Evolutionary conservation across 1,284 basidiomycete species (phyloP), one percentile per base, ranked within the genome.

Genomic region (Nidula niveotomentosa): DNA sequence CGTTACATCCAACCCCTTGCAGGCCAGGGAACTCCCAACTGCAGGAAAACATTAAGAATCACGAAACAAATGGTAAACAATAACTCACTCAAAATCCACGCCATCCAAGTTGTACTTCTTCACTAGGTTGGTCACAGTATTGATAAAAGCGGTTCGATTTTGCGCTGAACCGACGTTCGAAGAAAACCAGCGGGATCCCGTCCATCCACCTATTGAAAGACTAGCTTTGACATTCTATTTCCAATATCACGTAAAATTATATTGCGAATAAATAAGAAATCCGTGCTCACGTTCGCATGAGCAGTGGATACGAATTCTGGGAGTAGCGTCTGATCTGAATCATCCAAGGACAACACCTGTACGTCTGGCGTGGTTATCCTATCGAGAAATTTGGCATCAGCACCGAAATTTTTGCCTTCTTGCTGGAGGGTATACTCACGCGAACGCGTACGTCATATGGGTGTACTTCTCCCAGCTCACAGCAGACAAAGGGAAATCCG

Each of bases 1-100:
- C 69, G 70, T 96, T 96, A 65, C 90, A 91, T 8, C 81, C 79
- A n/a, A 90, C 80, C 23, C 92, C 93, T 53, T 76, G 75, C 13
- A 73, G 73, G 34, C 78, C 83, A 34, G 94, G 94, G 66, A 91
- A 95, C 68, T 95, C 93, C 93, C 93, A 95, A 68, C 94, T 94
- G 58, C 41, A 56, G 18, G 41, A 37, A 48, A 49, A 55, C 48
- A 43, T 49, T 37, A 47, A 60, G 56, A 23, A 51, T 43, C 47
- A 39, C 47, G 50, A 55, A 10, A 5, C 39, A 34, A 18, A n/a
- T 12, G 48, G 17, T 18, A 51, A 45, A 47, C 45, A 23, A 23
- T 51, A 33, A 74, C 86, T 56, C 64, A 89, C 87, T 96, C 94
- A 60, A 96, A 88, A 68, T 96, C 93, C 55, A 96, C 79, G 10